Evolutionary conservation across 2,329 filamentous ascomycete genomes (phyloP).

Genomic region (Talaromyces amestolkiae): DNA sequence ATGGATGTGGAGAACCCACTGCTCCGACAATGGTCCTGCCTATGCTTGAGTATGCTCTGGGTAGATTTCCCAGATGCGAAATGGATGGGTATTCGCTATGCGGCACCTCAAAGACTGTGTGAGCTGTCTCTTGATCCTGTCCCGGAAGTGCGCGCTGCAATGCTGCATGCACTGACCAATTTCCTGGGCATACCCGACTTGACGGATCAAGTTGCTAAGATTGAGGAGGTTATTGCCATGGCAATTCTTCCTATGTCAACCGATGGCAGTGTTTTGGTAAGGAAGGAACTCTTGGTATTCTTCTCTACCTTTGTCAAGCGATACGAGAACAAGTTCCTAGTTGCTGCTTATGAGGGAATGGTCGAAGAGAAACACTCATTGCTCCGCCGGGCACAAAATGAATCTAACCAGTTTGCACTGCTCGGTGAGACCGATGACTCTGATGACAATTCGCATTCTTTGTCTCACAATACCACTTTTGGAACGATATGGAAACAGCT

Average conservation of each 20-base stretch:
- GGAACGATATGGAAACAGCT: conserved; percentile 93
- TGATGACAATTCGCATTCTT: conserved; percentile 30
- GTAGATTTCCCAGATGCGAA: conserved; percentile 87
- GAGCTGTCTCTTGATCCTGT: conserved; percentile 79
- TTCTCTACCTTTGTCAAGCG: conserved; percentile 86
- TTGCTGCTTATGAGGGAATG: conserved; percentile 87
- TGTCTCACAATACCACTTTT: conserved; percentile 83
- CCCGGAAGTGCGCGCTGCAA: conserved; percentile 88
- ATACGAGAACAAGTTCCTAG: conserved; percentile 88
- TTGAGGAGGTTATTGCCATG: conserved; percentile 87
- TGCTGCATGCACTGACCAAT: conserved; percentile 88
- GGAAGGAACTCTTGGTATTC: conserved; percentile 90
- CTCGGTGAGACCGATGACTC: conserved; percentile 25
- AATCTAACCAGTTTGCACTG: conserved; percentile 23
- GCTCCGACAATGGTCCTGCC: conserved; percentile 88
- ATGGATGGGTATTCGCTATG: conserved; percentile 88
- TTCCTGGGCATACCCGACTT: conserved; percentile 92
- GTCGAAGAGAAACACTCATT: conserved; percentile 75
- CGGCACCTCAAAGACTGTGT: conserved; percentile 77
- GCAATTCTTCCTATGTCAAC: conserved; percentile 87
- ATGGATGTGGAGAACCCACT: conserved; percentile 83
- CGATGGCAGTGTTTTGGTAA: conserved; percentile 90
- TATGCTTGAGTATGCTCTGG: conserved; percentile 95
- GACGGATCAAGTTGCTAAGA: conserved; percentile 83
- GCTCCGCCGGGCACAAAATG: conserved; percentile 49